Evolutionary conservation across 2,329 filamentous ascomycete genomes (phyloP).

Genomic region (Fusarium miscanthi): DNA sequence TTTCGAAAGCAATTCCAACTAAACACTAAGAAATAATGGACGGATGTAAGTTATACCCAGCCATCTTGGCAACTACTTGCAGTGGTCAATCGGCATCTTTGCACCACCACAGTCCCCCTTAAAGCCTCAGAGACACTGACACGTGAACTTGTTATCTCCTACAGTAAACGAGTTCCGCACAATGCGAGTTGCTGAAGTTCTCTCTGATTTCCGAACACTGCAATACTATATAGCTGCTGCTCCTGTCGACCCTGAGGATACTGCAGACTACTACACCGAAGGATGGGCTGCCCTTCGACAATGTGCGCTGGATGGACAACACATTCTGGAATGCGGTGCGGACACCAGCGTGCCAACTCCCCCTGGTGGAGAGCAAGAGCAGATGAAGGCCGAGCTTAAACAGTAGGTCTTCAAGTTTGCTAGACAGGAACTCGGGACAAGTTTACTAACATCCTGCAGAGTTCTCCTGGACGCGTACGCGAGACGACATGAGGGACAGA

Average conservation of each 20-base stretch:
- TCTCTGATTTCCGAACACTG: conserved; percentile 70
- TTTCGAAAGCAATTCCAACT: conserved; percentile 8
- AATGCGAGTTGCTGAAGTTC: conserved; percentile 69
- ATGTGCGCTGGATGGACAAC: conserved; percentile 70
- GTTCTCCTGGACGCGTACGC: conserved; percentile 70
- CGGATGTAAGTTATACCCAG: conserved; percentile 41
- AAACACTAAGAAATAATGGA: conserved; percentile 35
- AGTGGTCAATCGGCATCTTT: conserved; percentile 12
- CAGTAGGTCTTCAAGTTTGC: conserved; percentile 60
- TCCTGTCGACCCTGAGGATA: conserved; percentile 64
- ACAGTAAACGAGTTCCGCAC: conserved; percentile 71
- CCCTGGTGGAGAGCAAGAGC: conserved; percentile 66
- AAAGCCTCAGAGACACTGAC: conserved; percentile 34
- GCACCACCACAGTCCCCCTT: not conserved
- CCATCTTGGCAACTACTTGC: conserved; percentile 10
- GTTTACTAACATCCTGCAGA: conserved; percentile 49
- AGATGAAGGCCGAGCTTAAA: conserved; percentile 70
- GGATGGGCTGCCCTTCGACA: conserved; percentile 72
- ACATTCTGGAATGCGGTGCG: conserved; percentile 72
- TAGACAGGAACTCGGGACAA: not conserved
- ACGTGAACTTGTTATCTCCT: conserved; percentile 9
- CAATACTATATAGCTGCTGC: conserved; percentile 71
- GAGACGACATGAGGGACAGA: conserved; percentile 71
- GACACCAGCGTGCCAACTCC: conserved; percentile 68
- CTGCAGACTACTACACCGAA: conserved; percentile 71